Percentiles rank a stretch among this genome's conserved stretches.
Evolutionary conservation across 2,329 filamentous ascomycete genomes (phyloP).

Genomic region (Rutstroemia sp.): DNA sequence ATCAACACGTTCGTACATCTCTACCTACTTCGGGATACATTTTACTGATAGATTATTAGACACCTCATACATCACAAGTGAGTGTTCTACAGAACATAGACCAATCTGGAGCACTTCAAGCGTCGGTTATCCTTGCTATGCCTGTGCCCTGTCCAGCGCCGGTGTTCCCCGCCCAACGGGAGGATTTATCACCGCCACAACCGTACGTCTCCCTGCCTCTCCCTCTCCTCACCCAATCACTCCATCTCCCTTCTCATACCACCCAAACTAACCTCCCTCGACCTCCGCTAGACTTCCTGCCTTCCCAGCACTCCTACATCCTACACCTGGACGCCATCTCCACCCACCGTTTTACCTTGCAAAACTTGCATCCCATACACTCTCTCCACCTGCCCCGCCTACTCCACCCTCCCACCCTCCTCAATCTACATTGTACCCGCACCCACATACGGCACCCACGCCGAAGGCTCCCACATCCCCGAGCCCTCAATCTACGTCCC

Average conservation of each 20-base stretch:
- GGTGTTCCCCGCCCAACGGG: constrained; percentile 4
- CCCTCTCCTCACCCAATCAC: no score
- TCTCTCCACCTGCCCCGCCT: constrained; percentile 12
- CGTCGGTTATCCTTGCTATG: constrained; percentile 14
- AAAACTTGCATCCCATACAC: constrained; percentile 13
- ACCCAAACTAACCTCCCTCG: neutral
- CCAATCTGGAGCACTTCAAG: constrained; percentile 13
- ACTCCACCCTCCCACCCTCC: constrained; percentile 2
- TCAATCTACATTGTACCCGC: constrained; percentile 2
- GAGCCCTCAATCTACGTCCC: constrained; percentile 6
- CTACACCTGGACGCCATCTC: constrained; percentile 10
- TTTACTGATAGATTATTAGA: no score
- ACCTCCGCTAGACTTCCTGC: constrained; percentile 8
- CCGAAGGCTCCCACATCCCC: neutral
- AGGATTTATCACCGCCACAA: constrained; percentile 12
- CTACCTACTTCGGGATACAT: no score
- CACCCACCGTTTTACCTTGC: constrained; percentile 9
- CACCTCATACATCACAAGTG: constrained; percentile 12
- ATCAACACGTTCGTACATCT: neutral
- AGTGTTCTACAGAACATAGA: constrained; percentile 10
- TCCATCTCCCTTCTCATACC: no score
- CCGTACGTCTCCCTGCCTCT: neutral
- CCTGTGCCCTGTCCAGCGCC: constrained; percentile 10
- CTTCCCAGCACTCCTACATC: constrained; percentile 6
- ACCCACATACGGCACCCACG: neutral